These are phyloP conservation scores for Scheffersomyces segobiensis DNA, from an alignment of 1,139 yeast genomes.

Conservation along the genomic window DNA sequence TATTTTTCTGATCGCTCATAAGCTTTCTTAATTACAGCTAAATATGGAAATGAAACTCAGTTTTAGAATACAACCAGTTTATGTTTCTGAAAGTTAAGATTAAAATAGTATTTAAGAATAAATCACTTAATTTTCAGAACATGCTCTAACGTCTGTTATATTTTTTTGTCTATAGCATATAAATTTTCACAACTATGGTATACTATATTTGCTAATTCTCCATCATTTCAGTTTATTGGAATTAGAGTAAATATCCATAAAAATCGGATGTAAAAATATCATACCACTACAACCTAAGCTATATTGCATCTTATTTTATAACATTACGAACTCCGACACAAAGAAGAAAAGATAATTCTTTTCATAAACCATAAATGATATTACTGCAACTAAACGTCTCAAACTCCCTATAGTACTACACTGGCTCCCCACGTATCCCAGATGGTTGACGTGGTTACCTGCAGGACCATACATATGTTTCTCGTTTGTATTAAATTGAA, in stretches of 20 bases:
- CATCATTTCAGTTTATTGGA: neutral
- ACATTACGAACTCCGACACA: neutral
- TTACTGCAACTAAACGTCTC: too few species aligned
- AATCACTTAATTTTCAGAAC: too few species aligned
- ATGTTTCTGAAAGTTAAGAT: too few species aligned
- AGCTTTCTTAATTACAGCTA: neutral
- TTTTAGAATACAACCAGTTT: neutral
- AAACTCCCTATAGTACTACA: neutral
- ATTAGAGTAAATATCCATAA: neutral
- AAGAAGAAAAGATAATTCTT: neutral
- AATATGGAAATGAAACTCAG: neutral
- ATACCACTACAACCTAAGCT: neutral
- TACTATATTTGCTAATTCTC: neutral
- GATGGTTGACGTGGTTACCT: neutral
- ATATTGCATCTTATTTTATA: neutral
- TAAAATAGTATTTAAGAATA: neutral
- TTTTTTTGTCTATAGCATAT: neutral
- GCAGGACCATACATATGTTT: neutral
- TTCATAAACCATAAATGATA: neutral
- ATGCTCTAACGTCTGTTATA: neutral
- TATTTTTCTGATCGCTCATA: neutral
- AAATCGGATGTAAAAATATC: too few species aligned
- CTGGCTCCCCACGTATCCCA: neutral
- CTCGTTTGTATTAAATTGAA: neutral
- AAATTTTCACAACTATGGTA: neutral